These are phyloP conservation scores for Yarrowia sp. DNA, from an alignment of 805 yeast species.

Conservation along the genomic window DNA sequence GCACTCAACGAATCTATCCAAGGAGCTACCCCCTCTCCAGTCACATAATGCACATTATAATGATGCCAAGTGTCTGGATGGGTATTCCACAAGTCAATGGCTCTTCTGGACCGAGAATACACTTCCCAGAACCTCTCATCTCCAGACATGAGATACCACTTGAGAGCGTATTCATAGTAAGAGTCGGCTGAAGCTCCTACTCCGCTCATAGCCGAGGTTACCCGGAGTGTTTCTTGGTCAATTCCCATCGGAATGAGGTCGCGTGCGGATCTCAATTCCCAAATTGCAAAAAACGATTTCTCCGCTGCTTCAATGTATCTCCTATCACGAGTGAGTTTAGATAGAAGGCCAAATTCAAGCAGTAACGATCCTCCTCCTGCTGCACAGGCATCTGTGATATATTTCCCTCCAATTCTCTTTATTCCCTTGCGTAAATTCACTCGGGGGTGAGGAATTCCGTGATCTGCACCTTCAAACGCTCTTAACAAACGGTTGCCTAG, in stretches of 20 bases:
- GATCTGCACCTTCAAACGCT: conserved; percentile 59
- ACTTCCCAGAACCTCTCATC: conserved; percentile 51
- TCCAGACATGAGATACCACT: conserved; percentile 69
- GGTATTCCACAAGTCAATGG: conserved; percentile 29
- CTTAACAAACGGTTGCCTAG: conserved; percentile 68
- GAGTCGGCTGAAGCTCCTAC: conserved; percentile 92
- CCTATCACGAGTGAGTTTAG: conserved; percentile 70
- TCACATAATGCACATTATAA: conserved; percentile 53
- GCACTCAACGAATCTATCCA: conserved; percentile 91
- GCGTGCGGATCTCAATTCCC: conserved; percentile 62
- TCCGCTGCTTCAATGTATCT: conserved; percentile 63
- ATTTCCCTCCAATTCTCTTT: conserved; percentile 30
- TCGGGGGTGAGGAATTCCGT: conserved; percentile 76
- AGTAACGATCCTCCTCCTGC: conserved; percentile 86
- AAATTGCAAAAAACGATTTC: conserved; percentile 62
- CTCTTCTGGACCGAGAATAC: conserved; percentile 46
- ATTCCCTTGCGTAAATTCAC: conserved; percentile 63
- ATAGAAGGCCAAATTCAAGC: conserved; percentile 73
- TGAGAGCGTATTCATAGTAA: conserved; percentile 82
- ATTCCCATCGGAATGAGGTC: conserved; percentile 77
- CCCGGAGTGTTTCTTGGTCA: conserved; percentile 54
- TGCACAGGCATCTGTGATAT: conserved; percentile 65
- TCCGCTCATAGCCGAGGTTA: conserved; percentile 66
- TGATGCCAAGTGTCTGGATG: conserved; percentile 52
- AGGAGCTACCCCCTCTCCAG: conserved; percentile 50